Conservation (phyloP, 108 stramenopile genomes). For the Cyclotella choctawhatcheeana region DNA sequence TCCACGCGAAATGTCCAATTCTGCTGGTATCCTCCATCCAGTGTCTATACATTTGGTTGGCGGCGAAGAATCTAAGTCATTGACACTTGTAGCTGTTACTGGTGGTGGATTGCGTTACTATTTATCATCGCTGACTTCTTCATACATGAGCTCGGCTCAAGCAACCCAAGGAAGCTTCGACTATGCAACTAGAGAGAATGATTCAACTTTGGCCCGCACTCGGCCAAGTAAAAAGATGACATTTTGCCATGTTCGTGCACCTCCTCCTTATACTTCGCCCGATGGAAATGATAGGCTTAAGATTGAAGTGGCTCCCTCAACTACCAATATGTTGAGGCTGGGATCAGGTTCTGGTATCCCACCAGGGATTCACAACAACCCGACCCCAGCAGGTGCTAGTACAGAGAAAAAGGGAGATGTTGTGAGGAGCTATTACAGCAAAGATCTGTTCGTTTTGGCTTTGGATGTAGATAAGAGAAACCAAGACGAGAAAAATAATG, state of each 20-base stretch:
- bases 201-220: slow-evolving; percentile 29
- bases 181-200: slow-evolving; percentile 12
- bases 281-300: slow-evolving; percentile 42
- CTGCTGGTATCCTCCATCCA: slow-evolving; percentile 62
- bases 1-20: slow-evolving; percentile 24
- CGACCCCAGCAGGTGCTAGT: neutral
- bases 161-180: slow-evolving; percentile 33
- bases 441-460: slow-evolving; percentile 74
- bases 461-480: slow-evolving; percentile 47
- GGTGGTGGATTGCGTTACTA: slow-evolving; percentile 84
- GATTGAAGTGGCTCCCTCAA: slow-evolving; percentile 40
- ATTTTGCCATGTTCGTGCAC: slow-evolving; percentile 82
- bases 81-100: slow-evolving; percentile 83
- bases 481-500: slow-evolving; percentile 34
- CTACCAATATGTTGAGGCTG: slow-evolving; percentile 14
- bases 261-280: slow-evolving; percentile 60
- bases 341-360: slow-evolving; percentile 30
- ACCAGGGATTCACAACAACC: slow-evolving; percentile 39
- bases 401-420: slow-evolving; percentile 38
- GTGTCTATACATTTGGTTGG: slow-evolving; percentile 80
- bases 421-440: slow-evolving; percentile 55
- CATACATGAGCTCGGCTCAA: slow-evolving; percentile 46
- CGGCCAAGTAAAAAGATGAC: slow-evolving; percentile 58
- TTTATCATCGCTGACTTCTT: slow-evolving; percentile 60
- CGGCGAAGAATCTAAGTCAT: slow-evolving; percentile 60